These are phyloP conservation scores for Lignosus rhinocerotis DNA, from an alignment of 1,284 basidiomycete species.

Conservation along the genomic window DNA sequence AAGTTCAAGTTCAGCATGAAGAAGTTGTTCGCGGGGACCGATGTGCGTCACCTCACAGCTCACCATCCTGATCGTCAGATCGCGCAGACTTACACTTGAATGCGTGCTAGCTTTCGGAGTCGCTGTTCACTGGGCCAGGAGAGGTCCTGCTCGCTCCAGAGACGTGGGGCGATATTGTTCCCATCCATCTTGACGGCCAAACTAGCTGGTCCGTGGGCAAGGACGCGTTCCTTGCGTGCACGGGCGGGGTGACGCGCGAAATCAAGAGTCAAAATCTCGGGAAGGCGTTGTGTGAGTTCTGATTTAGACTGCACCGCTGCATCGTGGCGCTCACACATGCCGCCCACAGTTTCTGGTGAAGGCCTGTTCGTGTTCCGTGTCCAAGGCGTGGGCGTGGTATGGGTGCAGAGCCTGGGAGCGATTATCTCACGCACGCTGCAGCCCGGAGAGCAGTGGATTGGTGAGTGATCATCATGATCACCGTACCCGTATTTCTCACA, in stretches of 20 bases:
- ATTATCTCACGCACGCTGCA: slow-evolving; percentile 32
- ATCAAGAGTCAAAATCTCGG: slow-evolving; percentile 33
- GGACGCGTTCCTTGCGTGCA: slow-evolving; percentile 35
- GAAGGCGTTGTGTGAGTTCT: slow-evolving; percentile 33
- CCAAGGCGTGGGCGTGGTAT: slow-evolving; percentile 32
- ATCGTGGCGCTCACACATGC: background rate
- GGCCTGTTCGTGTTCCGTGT: slow-evolving; percentile 34
- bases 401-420: slow-evolving; percentile 35
- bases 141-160: slow-evolving; percentile 36
- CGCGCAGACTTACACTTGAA: no score
- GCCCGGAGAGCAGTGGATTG: slow-evolving; percentile 36
- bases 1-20: slow-evolving; percentile 35
- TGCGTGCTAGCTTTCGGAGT: slow-evolving; percentile 27
- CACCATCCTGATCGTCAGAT: no score
- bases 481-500: background rate
- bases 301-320: background rate
- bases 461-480: slow-evolving; percentile 14
- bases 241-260: slow-evolving; percentile 26
- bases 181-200: slow-evolving; percentile 31
- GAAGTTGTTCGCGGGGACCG: slow-evolving; percentile 32
- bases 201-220: slow-evolving; percentile 34
- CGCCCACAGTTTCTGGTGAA: slow-evolving; percentile 34
- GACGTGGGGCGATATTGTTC: slow-evolving; percentile 37
- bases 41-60: slow-evolving; percentile 18
- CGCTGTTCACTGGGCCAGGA: slow-evolving; percentile 33